Evolutionary conservation across 2,329 filamentous ascomycete species (phyloP).

Genomic region (Zymoseptoria tritici): DNA sequence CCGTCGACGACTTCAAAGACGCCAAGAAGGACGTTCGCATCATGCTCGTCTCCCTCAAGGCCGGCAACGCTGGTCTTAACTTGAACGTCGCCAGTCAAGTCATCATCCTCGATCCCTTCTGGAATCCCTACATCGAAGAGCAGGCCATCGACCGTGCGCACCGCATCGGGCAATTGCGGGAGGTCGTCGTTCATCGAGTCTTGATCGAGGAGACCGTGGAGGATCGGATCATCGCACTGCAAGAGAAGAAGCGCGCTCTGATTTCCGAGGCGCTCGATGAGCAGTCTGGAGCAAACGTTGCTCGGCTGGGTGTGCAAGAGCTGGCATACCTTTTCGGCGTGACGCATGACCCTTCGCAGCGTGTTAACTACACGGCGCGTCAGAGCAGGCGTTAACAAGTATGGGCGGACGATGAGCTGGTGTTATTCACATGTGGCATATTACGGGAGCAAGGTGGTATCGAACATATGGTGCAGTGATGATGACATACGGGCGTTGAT

Average conservation of each 20-base stretch:
- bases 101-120: slow-evolving; percentile 87
- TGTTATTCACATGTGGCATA: background rate
- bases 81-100: slow-evolving; percentile 75
- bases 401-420: background rate
- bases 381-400: slow-evolving; percentile 1
- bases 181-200: slow-evolving; percentile 74
- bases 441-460: background rate
- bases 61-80: slow-evolving; percentile 80
- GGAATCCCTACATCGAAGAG: slow-evolving; percentile 89
- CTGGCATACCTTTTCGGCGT: slow-evolving; percentile 61
- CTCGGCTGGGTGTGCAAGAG: slow-evolving; percentile 58
- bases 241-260: slow-evolving; percentile 68
- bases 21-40: slow-evolving; percentile 51
- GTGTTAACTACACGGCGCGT: slow-evolving; percentile 14
- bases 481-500: background rate
- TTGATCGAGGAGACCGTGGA: slow-evolving; percentile 74
- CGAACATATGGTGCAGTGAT: background rate
- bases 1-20: slow-evolving; percentile 61
- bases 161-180: slow-evolving; percentile 69
- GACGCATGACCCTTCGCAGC: slow-evolving; percentile 20
- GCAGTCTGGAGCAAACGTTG: slow-evolving; percentile 57
- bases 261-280: slow-evolving; percentile 78
- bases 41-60: slow-evolving; percentile 72
- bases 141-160: slow-evolving; percentile 87
- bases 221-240: slow-evolving; percentile 72